Evolutionary conservation across 495 filamentous ascomycete genomes (phyloP).

Genomic region (Tuber aestivum): DNA sequence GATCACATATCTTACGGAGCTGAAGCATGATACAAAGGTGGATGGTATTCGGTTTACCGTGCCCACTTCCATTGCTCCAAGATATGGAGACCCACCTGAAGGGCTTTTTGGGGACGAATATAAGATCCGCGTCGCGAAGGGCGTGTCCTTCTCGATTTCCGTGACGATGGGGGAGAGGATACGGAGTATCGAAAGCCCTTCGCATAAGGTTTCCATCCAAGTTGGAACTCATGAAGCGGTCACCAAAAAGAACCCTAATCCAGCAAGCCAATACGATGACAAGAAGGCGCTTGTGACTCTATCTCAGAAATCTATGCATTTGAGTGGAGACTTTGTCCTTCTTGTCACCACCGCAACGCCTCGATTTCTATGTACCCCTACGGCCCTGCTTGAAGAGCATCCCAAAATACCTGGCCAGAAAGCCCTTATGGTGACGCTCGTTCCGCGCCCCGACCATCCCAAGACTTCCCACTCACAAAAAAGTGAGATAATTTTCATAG

Average conservation of each 20-base stretch:
- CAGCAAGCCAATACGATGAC: constrained; percentile 47
- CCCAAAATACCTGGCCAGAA: constrained; percentile 55
- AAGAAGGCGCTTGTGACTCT: constrained; percentile 57
- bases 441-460: constrained; percentile 57
- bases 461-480: constrained; percentile 27
- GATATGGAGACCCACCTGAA: constrained; percentile 53
- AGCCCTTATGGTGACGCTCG: constrained; percentile 60
- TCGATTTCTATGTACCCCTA: constrained; percentile 51
- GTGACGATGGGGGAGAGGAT: constrained; percentile 54
- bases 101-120: background rate
- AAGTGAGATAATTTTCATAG: constrained; percentile 64
- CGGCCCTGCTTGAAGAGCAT: constrained; percentile 59
- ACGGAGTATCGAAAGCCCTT: constrained; percentile 56
- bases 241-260: constrained; percentile 44
- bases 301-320: constrained; percentile 47
- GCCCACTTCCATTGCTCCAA: constrained; percentile 55
- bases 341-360: constrained; percentile 48
- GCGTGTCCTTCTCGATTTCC: constrained; percentile 58
- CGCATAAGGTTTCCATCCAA: constrained; percentile 57
- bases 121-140: constrained; percentile 32
- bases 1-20: constrained; percentile 58
- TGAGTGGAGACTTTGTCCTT: constrained; percentile 52
- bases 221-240: constrained; percentile 42
- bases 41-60: constrained; percentile 60
- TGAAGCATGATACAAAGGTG: constrained; percentile 57